Evolutionary conservation across 805 yeast species (phyloP).

Genomic region (Cyberlindnera galapagoensis): DNA sequence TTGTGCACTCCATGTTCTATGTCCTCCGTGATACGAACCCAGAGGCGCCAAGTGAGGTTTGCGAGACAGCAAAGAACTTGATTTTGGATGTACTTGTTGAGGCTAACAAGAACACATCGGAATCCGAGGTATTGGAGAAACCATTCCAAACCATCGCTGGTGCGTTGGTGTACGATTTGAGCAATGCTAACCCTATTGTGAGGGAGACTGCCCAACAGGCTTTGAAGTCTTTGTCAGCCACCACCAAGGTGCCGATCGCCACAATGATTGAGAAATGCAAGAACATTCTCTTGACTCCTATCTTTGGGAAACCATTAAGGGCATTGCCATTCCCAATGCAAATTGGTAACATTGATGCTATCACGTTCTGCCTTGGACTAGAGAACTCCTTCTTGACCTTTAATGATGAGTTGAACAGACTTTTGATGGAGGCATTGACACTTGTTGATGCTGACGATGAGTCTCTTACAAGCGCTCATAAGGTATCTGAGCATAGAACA

Average conservation of each 20-base stretch:
- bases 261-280: constrained; percentile 79
- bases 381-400: constrained; percentile 78
- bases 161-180: constrained; percentile 87
- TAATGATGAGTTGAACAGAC: constrained; percentile 81
- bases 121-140: constrained; percentile 56
- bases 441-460: constrained; percentile 98
- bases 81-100: constrained; percentile 55
- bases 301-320: constrained; percentile 92
- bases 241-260: constrained; percentile 63
- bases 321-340: constrained; percentile 99
- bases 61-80: constrained; percentile 62
- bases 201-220: constrained; percentile 77
- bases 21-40: constrained; percentile 85
- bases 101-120: constrained; percentile 58
- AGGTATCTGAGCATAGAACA: constrained; percentile 80
- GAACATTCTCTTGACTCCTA: constrained; percentile 78
- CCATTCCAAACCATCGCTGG: constrained; percentile 78
- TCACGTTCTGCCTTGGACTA: constrained; percentile 80
- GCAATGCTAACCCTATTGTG: constrained; percentile 79
- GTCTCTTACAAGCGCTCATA: constrained; percentile 80
- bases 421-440: constrained; percentile 85
- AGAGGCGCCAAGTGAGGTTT: constrained; percentile 78
- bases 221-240: constrained; percentile 58
- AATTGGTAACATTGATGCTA: constrained; percentile 95
- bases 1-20: constrained; percentile 80